phyloP scores from a whole-genome alignment of 2,329 filamentous ascomycete species.

The Berkeleyomyces rouxiae region DNA sequence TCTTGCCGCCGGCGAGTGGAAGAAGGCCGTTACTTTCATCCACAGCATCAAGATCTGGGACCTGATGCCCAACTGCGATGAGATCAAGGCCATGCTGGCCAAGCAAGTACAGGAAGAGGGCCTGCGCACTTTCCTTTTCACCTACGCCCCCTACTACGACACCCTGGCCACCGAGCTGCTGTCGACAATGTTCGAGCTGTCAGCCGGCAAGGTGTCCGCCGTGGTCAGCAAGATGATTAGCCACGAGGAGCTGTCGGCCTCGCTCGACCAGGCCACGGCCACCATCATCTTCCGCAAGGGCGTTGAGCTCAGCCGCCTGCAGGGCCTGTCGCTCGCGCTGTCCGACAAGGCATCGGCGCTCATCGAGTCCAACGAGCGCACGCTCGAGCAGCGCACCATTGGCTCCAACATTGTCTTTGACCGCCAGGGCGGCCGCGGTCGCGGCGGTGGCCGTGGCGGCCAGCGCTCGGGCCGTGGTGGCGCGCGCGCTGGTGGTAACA shows the following conservation, averaged over 20 bases:
- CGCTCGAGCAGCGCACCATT: conserved; percentile 90
- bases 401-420: conserved; percentile 92
- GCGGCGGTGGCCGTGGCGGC: conserved; percentile 53
- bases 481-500: conserved; percentile 38
- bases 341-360: conserved; percentile 92
- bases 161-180: conserved; percentile 77
- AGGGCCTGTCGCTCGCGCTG: conserved; percentile 84
- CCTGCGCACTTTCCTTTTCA: conserved; percentile 95
- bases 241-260: conserved; percentile 91
- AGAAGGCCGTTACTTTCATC: conserved; percentile 85
- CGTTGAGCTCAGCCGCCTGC: conserved; percentile 87
- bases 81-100: conserved; percentile 93
- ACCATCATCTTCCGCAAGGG: conserved; percentile 99
- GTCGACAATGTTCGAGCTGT: conserved; percentile 87
- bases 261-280: conserved; percentile 91
- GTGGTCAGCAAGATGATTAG: conserved; percentile 99
- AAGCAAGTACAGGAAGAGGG: conserved; percentile 98
- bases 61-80: conserved; percentile 77
- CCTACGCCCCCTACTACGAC: conserved; percentile 98
- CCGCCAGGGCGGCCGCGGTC: conserved; percentile 66
- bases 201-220: conserved; percentile 78
- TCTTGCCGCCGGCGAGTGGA: conserved; percentile 93
- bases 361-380: conserved; percentile 94
- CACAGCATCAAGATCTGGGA: conserved; percentile 99
- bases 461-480: conserved; percentile 31